phyloP scores from a whole-genome alignment of 2,329 filamentous ascomycete genomes.

The Aspergillus intermedius region DNA sequence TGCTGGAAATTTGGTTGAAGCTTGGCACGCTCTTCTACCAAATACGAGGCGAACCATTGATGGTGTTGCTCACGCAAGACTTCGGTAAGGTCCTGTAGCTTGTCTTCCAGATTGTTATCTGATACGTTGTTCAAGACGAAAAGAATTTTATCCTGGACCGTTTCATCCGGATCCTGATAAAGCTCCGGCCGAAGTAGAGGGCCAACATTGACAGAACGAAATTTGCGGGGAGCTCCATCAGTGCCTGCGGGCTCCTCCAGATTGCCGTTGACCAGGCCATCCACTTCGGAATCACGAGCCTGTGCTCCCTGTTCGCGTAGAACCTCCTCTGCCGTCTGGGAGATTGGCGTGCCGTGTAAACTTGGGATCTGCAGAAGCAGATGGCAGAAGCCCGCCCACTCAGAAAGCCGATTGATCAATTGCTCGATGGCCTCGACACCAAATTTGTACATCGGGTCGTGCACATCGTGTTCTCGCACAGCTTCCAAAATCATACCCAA shows the following conservation, averaged over 20 bases:
- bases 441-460: constrained; percentile 96
- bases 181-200: constrained; percentile 55
- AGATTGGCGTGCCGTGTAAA: constrained; percentile 78
- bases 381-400: constrained; percentile 94
- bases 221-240: constrained; percentile 63
- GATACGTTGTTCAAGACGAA: constrained; percentile 97
- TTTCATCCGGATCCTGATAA: constrained; percentile 77
- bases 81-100: constrained; percentile 73
- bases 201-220: constrained; percentile 72
- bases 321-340: constrained; percentile 73
- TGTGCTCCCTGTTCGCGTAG: constrained; percentile 60
- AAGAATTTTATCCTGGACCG: constrained; percentile 84
- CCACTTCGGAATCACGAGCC: constrained; percentile 43
- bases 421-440: constrained; percentile 91
- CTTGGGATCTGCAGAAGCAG: constrained; percentile 75
- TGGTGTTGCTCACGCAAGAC: constrained; percentile 74
- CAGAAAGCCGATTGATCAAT: constrained; percentile 70
- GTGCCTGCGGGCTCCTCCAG: constrained; percentile 54
- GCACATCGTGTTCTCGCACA: constrained; percentile 73
- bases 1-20: constrained; percentile 95
- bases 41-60: constrained; percentile 92
- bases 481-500: constrained; percentile 97
- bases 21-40: constrained; percentile 94
- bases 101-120: constrained; percentile 75
- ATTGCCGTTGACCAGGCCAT: constrained; percentile 62